These are phyloP conservation scores for Moesziomyces aphidis DNA, from an alignment of 1,284 basidiomycete genomes.

Conservation along the genomic window DNA sequence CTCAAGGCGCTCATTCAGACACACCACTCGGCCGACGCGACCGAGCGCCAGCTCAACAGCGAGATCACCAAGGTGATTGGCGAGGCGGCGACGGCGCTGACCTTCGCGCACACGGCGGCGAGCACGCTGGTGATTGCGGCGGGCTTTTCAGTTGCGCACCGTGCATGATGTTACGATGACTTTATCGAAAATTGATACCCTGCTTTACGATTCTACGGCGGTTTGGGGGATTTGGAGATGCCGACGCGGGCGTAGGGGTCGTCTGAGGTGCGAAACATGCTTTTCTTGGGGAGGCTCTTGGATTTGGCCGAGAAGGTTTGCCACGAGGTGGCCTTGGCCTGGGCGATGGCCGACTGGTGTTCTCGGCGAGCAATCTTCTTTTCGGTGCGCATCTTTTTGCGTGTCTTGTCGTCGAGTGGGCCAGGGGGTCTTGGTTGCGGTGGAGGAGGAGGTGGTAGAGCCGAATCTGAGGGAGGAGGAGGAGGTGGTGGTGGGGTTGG, in stretches of 20 bases:
- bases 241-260: constrained; percentile 83
- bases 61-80: constrained; percentile 63
- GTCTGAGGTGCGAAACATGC: constrained; percentile 96
- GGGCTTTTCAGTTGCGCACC: constrained; percentile 19
- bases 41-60: constrained; percentile 46
- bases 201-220: neutral
- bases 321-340: constrained; percentile 89
- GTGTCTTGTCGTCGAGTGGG: constrained; percentile 22
- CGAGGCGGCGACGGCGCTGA: constrained; percentile 53
- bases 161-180: neutral
- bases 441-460: constrained; percentile 70
- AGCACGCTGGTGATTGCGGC: constrained; percentile 57
- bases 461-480: constrained; percentile 69
- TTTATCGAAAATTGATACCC: too few relatives aligned
- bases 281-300: constrained; percentile 79
- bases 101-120: constrained; percentile 20
- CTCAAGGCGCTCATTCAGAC: constrained; percentile 40
- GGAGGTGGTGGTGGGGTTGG: constrained; percentile 3
- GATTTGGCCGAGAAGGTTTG: constrained; percentile 89
- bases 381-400: constrained; percentile 85
- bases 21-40: constrained; percentile 20
- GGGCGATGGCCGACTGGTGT: constrained; percentile 89
- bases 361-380: constrained; percentile 90
- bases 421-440: constrained; percentile 39
- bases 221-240: constrained; percentile 69